A percentile compares a stretch with the other conserved stretches of the same genome.
Conservation (phyloP, 192 early-diverging fungal genomes). For the Mortierella antarctica region DNA sequence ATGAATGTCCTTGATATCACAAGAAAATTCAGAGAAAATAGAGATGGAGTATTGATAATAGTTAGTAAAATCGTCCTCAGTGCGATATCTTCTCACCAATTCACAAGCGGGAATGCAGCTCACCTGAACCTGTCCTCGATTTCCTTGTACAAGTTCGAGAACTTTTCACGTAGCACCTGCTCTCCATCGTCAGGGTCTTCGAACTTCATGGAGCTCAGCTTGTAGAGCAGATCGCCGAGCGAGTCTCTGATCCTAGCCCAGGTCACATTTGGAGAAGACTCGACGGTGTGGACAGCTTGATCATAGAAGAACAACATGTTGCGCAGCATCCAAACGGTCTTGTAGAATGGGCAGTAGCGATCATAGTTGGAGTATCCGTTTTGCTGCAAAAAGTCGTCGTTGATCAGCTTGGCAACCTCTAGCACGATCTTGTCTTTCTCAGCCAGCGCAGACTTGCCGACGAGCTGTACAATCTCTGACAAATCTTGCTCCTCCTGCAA, state of each 20-base stretch:
- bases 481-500: constrained; percentile 98
- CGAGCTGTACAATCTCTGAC: constrained; percentile 99
- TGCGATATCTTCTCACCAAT: background rate
- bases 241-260: constrained; percentile 95
- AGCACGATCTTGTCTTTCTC: constrained; percentile 99
- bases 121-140: constrained; percentile 93
- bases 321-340: constrained; percentile 97
- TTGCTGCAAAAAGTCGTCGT: constrained; percentile 99
- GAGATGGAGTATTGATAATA: too few species aligned
- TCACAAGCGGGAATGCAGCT: background rate
- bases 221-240: constrained; percentile 95
- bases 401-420: constrained; percentile 96
- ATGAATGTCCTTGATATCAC: constrained; percentile 34
- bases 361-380: constrained; percentile 99
- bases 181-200: constrained; percentile 99
- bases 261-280: constrained; percentile 88
- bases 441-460: constrained; percentile 90
- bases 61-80: background rate
- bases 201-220: constrained; percentile 99
- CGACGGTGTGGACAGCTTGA: constrained; percentile 93
- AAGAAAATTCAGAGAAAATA: background rate
- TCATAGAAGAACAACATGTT: constrained; percentile 99
- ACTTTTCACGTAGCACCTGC: constrained; percentile 85
- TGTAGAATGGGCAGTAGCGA: constrained; percentile 99
- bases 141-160: constrained; percentile 91